phyloP scores from a whole-genome alignment of 148 eudicot species.

The Vaccinium darrowii region DNA sequence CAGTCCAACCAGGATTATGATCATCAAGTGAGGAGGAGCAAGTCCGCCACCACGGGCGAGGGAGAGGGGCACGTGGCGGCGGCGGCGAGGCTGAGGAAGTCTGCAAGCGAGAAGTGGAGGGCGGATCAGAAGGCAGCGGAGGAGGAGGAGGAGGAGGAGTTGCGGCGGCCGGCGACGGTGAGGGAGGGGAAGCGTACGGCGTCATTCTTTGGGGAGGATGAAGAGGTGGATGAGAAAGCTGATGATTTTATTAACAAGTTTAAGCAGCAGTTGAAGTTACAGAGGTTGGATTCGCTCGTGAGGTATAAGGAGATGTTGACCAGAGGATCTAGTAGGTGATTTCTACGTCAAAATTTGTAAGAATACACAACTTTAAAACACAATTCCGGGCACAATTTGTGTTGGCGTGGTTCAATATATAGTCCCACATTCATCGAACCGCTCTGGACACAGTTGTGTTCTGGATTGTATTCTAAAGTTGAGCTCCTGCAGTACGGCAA shows the following conservation, averaged over 20 bases:
- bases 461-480: no score
- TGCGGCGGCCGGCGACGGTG: conserved; percentile 26
- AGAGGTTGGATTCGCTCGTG: conserved; percentile 63
- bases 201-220: conserved; percentile 34
- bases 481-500: no score
- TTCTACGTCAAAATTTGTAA: background rate
- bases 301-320: conserved; percentile 40
- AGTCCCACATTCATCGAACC: no score
- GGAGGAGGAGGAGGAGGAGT: conserved; percentile 20
- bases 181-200: conserved; percentile 17
- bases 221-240: conserved; percentile 63
- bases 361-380: background rate
- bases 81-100: conserved; percentile 34
- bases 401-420: background rate
- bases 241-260: conserved; percentile 72
- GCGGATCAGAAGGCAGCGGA: background rate
- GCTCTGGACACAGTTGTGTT: no score
- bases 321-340: conserved; percentile 26
- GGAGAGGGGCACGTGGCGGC: background rate
- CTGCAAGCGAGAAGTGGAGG: conserved; percentile 26
- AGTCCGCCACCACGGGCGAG: conserved; percentile 9
- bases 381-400: background rate
- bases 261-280: conserved; percentile 73
- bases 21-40: conserved; percentile 28
- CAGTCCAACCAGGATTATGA: background rate